These are phyloP conservation scores for Pisolithus albus DNA, from an alignment of 768 basidiomycete genomes.

Conservation along the genomic window DNA sequence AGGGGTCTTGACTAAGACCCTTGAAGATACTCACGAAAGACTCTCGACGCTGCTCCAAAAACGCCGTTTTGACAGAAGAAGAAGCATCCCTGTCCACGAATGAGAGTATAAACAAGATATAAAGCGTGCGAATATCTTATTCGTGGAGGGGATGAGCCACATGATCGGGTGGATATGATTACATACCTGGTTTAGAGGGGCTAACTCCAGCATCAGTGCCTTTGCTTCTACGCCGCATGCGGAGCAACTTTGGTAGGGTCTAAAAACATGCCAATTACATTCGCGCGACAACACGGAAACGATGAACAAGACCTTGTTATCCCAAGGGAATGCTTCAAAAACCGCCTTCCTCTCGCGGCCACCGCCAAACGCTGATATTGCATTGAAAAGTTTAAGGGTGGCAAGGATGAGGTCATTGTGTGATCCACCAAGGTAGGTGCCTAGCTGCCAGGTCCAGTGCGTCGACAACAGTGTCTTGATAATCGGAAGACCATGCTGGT, in stretches of 20 bases:
- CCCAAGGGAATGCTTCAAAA: constrained; percentile 72
- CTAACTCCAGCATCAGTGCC: constrained; percentile 31
- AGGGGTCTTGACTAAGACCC: constrained; percentile 60
- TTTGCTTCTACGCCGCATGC: constrained; percentile 62
- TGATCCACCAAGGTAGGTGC: constrained; percentile 53
- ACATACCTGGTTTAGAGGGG: constrained; percentile 52
- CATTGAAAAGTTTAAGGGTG: constrained; percentile 56
- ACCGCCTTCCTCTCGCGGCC: constrained; percentile 58
- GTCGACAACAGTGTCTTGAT: constrained; percentile 54
- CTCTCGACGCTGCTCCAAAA: constrained; percentile 68
- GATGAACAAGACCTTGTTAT: constrained; percentile 49
- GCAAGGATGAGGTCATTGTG: constrained; percentile 63
- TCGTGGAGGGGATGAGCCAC: constrained; percentile 1
- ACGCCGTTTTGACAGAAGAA: constrained; percentile 49
- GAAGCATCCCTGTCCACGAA: constrained; percentile 50
- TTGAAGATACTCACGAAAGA: constrained; percentile 66
- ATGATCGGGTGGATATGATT: not conserved
- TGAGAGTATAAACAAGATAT: constrained; percentile 65
- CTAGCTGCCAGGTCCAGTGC: constrained; percentile 49
- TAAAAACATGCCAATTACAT: constrained; percentile 19
- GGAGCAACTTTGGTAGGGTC: constrained; percentile 60
- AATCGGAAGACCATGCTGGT: constrained; percentile 55
- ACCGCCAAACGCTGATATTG: constrained; percentile 56
- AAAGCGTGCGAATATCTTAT: constrained; percentile 74
- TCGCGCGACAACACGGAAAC: not conserved